Conservation (phyloP, 2,329 filamentous ascomycete genomes). For the Pseudohalonectria lignicola region DNA sequence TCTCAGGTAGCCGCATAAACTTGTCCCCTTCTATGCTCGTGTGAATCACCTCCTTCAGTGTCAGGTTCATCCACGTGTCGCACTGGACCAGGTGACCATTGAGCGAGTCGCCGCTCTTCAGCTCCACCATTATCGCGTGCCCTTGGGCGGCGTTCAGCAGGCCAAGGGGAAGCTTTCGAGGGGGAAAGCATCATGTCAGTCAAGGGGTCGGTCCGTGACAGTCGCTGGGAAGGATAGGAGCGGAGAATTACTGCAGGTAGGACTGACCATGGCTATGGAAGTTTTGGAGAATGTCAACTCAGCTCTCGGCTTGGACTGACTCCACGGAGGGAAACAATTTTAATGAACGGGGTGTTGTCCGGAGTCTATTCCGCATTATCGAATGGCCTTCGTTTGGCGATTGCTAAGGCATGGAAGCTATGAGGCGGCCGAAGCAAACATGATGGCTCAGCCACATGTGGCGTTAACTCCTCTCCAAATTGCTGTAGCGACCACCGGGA, state of each 20-base stretch:
- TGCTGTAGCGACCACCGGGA: too few relatives aligned
- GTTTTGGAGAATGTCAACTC: not conserved
- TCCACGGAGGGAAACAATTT: too few relatives aligned
- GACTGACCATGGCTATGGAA: conserved; percentile 5
- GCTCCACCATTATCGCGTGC: conserved; percentile 94
- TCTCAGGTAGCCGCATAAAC: conserved; percentile 84
- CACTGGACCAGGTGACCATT: conserved; percentile 94
- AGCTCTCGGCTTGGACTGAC: too few relatives aligned
- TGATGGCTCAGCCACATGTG: too few relatives aligned
- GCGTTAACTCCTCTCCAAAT: too few relatives aligned
- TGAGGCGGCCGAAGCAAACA: too few relatives aligned
- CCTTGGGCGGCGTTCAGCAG: conserved; percentile 92
- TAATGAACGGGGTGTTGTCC: too few relatives aligned
- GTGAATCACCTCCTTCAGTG: conserved; percentile 92
- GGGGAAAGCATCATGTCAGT: conserved; percentile 12
- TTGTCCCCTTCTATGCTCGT: conserved; percentile 91
- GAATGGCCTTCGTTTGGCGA: too few relatives aligned
- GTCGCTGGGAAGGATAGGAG: not conserved
- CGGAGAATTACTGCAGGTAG: not conserved
- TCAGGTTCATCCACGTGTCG: conserved; percentile 99
- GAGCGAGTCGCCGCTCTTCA: conserved; percentile 94
- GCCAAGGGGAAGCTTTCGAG: conserved; percentile 54
- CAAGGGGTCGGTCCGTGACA: not conserved
- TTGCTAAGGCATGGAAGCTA: too few relatives aligned
- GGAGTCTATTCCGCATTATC: too few relatives aligned